Conservation (phyloP, 2,329 filamentous ascomycete genomes). For the Conoideocrella luteorostrata region DNA sequence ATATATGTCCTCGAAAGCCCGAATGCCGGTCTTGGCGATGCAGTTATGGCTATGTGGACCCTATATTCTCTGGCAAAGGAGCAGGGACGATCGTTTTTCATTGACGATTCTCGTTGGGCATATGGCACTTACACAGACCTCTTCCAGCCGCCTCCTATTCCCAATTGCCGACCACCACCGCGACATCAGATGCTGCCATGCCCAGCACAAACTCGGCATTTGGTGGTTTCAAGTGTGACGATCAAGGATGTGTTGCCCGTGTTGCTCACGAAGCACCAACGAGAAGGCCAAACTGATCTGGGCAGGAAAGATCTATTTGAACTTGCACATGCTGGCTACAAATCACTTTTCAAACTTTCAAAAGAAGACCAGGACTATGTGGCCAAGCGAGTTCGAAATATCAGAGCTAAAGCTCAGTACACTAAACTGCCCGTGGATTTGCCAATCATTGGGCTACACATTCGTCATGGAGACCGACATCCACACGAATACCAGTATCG, state of each 20-base stretch:
- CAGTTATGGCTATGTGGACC: slow-evolving; percentile 75
- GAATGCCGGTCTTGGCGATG: slow-evolving; percentile 71
- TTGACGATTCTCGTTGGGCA: slow-evolving; percentile 78
- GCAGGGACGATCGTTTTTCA: slow-evolving; percentile 71
- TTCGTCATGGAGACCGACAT: slow-evolving; percentile 73
- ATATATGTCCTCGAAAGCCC: slow-evolving; percentile 69
- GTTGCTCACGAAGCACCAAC: slow-evolving; percentile 31
- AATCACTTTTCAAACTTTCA: slow-evolving; percentile 66
- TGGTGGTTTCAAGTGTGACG: slow-evolving; percentile 67
- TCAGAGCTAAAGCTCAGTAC: slow-evolving; percentile 42
- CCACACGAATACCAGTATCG: slow-evolving; percentile 72
- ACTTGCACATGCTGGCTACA: slow-evolving; percentile 63
- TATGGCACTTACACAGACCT: slow-evolving; percentile 71
- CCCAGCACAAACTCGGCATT: slow-evolving; percentile 66
- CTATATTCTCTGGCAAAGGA: slow-evolving; percentile 72
- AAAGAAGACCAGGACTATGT: slow-evolving; percentile 62
- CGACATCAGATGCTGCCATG: slow-evolving; percentile 72
- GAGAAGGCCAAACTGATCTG: slow-evolving; percentile 16
- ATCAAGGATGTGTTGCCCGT: slow-evolving; percentile 57
- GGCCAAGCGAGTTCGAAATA: slow-evolving; percentile 46
- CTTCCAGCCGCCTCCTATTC: slow-evolving; percentile 60
- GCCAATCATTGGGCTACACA: slow-evolving; percentile 61
- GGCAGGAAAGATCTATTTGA: slow-evolving; percentile 52
- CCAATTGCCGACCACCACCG: slow-evolving; percentile 65
- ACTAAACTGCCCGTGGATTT: slow-evolving; percentile 31